These are phyloP conservation scores for Phoenix dactylifera DNA, from an alignment of 176 grass and related monocot genomes.

Conservation along the genomic window DNA sequence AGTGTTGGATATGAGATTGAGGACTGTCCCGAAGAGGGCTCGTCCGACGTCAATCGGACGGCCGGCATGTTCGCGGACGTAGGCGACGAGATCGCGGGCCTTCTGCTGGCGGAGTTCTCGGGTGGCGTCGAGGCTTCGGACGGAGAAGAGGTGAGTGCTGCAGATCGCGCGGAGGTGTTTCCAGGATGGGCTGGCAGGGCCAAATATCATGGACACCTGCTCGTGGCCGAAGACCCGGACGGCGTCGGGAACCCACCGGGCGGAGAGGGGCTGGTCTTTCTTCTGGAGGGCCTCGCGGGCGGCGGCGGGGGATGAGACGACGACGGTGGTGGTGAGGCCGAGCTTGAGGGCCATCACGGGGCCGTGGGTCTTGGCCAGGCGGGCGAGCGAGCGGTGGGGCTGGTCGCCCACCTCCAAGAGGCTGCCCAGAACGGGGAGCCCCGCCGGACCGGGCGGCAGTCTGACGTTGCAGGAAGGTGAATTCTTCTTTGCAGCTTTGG, in stretches of 20 bases:
- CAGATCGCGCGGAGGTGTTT: constrained; percentile 26
- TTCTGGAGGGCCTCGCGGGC: constrained; percentile 1
- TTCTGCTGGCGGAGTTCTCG: constrained; percentile 17
- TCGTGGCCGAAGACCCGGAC: no score
- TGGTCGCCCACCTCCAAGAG: background rate
- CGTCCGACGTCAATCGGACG: constrained; percentile 16
- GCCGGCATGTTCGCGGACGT: background rate
- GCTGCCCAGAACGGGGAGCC: no score
- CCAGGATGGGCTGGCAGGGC: constrained; percentile 15
- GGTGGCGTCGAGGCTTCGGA: constrained; percentile 20
- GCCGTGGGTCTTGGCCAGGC: background rate
- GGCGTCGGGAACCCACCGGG: background rate
- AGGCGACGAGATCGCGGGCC: constrained; percentile 14
- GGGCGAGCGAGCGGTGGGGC: constrained; percentile 19
- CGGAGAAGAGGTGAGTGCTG: constrained; percentile 20
- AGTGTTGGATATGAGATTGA: constrained; percentile 35
- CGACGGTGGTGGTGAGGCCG: background rate
- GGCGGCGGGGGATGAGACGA: background rate
- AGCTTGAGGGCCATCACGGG: background rate
- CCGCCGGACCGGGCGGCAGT: no score
- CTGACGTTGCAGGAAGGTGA: no score
- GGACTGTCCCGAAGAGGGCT: constrained; percentile 18
- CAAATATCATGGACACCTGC: no score
- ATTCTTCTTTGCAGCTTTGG: background rate
- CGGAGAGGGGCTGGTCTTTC: background rate